Evolutionary conservation across 176 grass and related monocot species (phyloP).

Genomic region (Lolium rigidum): DNA sequence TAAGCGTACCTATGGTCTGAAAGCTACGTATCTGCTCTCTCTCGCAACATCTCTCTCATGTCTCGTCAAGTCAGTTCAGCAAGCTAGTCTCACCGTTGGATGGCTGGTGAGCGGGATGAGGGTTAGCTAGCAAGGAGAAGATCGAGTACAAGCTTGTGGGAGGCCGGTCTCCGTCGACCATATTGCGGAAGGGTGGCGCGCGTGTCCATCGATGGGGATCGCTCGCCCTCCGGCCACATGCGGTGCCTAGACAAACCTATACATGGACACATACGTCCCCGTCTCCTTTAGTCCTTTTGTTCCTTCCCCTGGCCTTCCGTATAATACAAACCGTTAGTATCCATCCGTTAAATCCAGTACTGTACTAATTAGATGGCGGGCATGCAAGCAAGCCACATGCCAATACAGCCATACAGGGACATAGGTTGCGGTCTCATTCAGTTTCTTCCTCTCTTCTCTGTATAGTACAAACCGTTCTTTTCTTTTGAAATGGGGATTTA

Average conservation of each 20-base stretch:
- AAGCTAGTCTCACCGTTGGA: neutral
- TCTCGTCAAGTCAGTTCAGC: neutral
- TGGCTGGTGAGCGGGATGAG: neutral
- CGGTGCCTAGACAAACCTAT: neutral
- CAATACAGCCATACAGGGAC: too few relatives aligned
- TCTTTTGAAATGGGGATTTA: too few relatives aligned
- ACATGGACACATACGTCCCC: neutral
- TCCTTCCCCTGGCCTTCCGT: neutral
- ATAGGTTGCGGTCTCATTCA: too few relatives aligned
- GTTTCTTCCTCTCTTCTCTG: too few relatives aligned
- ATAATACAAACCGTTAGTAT: constrained; percentile 3
- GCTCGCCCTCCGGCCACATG: constrained; percentile 10
- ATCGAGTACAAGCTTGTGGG: neutral
- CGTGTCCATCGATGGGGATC: neutral
- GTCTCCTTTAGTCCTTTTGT: neutral
- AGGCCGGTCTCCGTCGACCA: neutral
- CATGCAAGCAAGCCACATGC: too few relatives aligned
- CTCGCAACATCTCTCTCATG: neutral
- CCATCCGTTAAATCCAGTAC: neutral
- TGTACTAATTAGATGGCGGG: too few relatives aligned
- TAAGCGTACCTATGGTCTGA: neutral
- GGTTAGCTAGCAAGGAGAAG: neutral
- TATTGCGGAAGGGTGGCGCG: neutral
- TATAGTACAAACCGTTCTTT: too few relatives aligned
- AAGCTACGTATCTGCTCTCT: neutral